Evolutionary conservation across 75 land plant species (phyloP).

Genomic region (Pseudotsuga menziesii): DNA sequence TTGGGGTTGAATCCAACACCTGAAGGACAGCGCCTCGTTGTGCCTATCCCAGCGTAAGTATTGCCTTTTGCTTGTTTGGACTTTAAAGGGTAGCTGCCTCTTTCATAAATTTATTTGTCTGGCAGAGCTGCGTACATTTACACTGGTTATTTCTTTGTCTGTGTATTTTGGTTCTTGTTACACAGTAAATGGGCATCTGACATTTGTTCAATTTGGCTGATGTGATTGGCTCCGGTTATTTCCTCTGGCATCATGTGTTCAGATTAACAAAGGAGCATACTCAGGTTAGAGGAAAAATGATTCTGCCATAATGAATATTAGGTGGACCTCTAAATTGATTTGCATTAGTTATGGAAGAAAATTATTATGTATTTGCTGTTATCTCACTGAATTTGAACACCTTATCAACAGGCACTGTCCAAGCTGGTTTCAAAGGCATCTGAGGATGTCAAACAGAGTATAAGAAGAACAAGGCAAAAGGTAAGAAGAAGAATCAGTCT

Average conservation of each 20-base stretch:
- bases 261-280: constrained; percentile 88
- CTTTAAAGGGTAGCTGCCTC: too few species aligned
- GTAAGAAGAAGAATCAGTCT: constrained; percentile 26
- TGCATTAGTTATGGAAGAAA: too few species aligned
- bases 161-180: too few species aligned
- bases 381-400: not conserved
- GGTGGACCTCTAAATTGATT: too few species aligned
- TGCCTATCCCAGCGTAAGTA: constrained; percentile 81
- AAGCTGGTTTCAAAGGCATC: constrained; percentile 75
- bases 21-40: constrained; percentile 70
- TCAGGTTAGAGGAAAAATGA: constrained; percentile 40
- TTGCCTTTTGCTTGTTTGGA: too few species aligned
- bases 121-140: too few species aligned
- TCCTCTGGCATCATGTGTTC: constrained; percentile 13
- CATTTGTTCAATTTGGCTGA: too few species aligned
- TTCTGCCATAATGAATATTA: not conserved
- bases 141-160: too few species aligned
- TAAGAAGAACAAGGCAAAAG: constrained; percentile 94
- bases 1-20: constrained; percentile 71
- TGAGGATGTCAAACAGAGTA: constrained; percentile 89
- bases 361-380: too few species aligned
- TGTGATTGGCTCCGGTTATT: too few species aligned
- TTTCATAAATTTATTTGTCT: too few species aligned
- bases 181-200: too few species aligned
- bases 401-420: constrained; percentile 55